These are phyloP conservation scores for Cerrena zonata DNA, from an alignment of 1,284 basidiomycete genomes.

Conservation along the genomic window DNA sequence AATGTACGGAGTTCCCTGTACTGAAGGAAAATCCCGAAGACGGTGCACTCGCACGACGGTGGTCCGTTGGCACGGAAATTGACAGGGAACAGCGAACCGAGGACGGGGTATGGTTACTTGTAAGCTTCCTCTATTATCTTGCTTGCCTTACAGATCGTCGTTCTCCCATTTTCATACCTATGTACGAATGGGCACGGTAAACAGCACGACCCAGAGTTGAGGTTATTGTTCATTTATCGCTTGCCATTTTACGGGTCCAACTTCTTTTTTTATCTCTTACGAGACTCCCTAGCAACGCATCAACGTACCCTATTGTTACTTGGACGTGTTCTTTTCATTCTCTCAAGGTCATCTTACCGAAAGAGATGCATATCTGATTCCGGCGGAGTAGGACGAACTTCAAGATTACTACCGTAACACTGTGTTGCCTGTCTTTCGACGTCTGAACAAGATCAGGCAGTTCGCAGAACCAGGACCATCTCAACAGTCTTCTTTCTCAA, in stretches of 20 bases:
- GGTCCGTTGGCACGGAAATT: constrained; percentile 24
- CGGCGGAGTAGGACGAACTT: constrained; percentile 43
- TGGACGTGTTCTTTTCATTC: too few relatives aligned
- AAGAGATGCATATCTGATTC: neutral
- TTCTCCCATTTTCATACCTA: too few relatives aligned
- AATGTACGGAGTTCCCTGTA: constrained; percentile 14
- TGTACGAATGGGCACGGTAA: too few relatives aligned
- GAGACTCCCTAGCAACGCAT: too few relatives aligned
- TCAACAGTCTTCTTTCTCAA: constrained; percentile 6
- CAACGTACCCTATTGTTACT: too few relatives aligned
- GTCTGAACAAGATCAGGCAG: constrained; percentile 15
- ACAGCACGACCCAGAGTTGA: too few relatives aligned
- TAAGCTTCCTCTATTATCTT: too few relatives aligned
- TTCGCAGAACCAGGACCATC: constrained; percentile 9
- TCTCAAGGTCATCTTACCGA: too few relatives aligned
- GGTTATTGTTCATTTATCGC: too few relatives aligned
- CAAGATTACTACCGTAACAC: constrained; percentile 40
- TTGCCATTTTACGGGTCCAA: too few relatives aligned
- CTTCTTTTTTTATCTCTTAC: too few relatives aligned
- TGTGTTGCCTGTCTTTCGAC: constrained; percentile 36
- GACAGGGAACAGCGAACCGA: constrained; percentile 19
- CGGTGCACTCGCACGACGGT: constrained; percentile 12
- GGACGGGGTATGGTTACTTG: constrained; percentile 14
- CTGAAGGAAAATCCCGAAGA: constrained; percentile 36
- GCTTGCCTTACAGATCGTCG: too few relatives aligned